Conservation (phyloP, 805 yeast genomes). For the Saturnispora saitoi region DNA sequence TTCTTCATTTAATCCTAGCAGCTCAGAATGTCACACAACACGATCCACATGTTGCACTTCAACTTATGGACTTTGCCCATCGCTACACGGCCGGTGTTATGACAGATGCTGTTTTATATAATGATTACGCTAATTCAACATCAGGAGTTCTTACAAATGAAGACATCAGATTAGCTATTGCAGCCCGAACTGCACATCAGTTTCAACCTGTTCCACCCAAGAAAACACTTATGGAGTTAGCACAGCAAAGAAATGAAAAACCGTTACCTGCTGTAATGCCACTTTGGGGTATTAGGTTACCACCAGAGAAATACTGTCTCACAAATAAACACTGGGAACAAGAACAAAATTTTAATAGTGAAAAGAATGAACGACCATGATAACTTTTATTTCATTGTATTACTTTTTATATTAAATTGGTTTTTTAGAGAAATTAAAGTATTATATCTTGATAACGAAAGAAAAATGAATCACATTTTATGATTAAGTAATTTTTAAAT, state of each 20-base stretch:
- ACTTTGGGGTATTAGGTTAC: conserved; percentile 84
- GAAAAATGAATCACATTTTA: too few relatives aligned
- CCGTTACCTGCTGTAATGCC: conserved; percentile 88
- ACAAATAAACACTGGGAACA: conserved; percentile 71
- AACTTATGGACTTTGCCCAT: conserved; percentile 94
- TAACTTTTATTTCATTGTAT: background rate
- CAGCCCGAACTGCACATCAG: conserved; percentile 90
- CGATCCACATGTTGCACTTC: conserved; percentile 93
- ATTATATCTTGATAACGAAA: too few relatives aligned
- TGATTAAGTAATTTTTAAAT: too few relatives aligned
- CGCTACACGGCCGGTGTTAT: conserved; percentile 78
- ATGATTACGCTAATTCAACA: conserved; percentile 60
- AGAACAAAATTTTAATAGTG: background rate
- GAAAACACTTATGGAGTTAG: conserved; percentile 81
- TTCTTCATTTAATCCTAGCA: conserved; percentile 83
- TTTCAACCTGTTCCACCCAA: conserved; percentile 95
- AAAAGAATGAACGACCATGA: background rate
- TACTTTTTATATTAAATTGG: background rate
- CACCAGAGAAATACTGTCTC: conserved; percentile 95
- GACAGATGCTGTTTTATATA: conserved; percentile 82
- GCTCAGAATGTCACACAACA: conserved; percentile 87
- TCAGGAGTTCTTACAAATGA: conserved; percentile 57
- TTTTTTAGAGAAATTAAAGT: background rate
- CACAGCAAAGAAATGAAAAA: conserved; percentile 83
- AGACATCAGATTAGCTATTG: conserved; percentile 85